These are phyloP conservation scores for Ettlia oleoabundans DNA, from an alignment of 139 green algal genomes.

Conservation along the genomic window DNA sequence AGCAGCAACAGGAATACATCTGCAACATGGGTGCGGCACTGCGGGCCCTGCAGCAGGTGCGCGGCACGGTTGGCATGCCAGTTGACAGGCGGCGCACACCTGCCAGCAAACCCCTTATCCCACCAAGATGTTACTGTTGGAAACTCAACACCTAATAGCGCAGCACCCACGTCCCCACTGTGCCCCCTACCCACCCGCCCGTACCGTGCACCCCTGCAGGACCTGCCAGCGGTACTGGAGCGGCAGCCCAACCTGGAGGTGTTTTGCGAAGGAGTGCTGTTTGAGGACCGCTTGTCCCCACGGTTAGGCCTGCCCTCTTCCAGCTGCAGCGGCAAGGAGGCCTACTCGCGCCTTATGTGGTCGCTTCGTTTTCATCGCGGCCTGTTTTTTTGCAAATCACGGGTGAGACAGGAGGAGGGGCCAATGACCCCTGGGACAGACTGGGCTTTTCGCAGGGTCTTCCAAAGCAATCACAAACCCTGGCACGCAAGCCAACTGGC, in stretches of 20 bases:
- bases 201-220: not conserved
- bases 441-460: too few species aligned
- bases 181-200: not conserved
- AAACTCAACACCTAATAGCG: too few species aligned
- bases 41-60: conserved; percentile 14
- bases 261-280: not conserved
- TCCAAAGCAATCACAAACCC: too few species aligned
- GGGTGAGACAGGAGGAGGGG: too few species aligned
- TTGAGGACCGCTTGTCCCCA: conserved; percentile 19
- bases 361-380: conserved; percentile 23
- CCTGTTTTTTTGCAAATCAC: conserved; percentile 19
- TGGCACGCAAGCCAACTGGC: too few species aligned
- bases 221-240: conserved; percentile 22
- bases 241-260: not conserved
- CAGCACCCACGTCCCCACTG: too few species aligned
- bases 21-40: not conserved
- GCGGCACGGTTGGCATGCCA: not conserved
- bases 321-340: conserved; percentile 13
- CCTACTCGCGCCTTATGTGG: conserved; percentile 12
- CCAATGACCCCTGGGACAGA: too few species aligned
- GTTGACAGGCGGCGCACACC: not conserved
- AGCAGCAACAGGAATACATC: conserved; percentile 14
- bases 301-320: conserved; percentile 12
- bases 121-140: too few species aligned
- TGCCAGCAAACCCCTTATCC: not conserved